Conservation (phyloP, 2,329 filamentous ascomycete genomes). For the Ophiostoma sp. region DNA sequence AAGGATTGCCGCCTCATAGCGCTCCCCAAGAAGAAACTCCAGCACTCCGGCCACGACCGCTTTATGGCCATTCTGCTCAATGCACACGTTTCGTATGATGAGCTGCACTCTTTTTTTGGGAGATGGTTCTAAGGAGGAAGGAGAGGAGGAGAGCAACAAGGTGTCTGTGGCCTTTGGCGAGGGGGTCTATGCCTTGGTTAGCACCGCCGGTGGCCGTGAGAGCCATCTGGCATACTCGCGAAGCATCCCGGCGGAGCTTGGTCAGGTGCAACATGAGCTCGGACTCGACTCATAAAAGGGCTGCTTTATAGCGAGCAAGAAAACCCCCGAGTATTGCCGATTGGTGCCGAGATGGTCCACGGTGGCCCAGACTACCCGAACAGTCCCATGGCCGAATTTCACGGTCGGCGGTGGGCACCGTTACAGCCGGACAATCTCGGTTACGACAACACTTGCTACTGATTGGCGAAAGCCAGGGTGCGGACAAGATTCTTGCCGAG, state of each 20-base stretch:
- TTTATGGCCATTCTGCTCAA: slow-evolving; percentile 85
- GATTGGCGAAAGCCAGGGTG: slow-evolving; percentile 63
- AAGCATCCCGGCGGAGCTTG: slow-evolving; percentile 64
- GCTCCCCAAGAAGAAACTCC: slow-evolving; percentile 79
- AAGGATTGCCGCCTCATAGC: slow-evolving; percentile 67
- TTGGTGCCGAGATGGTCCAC: slow-evolving; percentile 49
- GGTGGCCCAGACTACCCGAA: slow-evolving; percentile 61
- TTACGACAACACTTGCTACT: slow-evolving; percentile 70
- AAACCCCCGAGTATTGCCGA: background rate
- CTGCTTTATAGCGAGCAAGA: slow-evolving; percentile 59
- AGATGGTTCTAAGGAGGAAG: slow-evolving; percentile 32
- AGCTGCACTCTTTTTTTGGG: slow-evolving; percentile 65
- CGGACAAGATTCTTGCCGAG: slow-evolving; percentile 56
- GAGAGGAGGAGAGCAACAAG: slow-evolving; percentile 52
- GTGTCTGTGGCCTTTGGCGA: slow-evolving; percentile 73
- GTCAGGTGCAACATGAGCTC: slow-evolving; percentile 68
- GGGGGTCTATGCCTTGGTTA: slow-evolving; percentile 77
- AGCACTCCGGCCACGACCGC: slow-evolving; percentile 60
- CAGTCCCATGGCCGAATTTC: slow-evolving; percentile 45
- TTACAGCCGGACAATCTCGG: slow-evolving; percentile 68
- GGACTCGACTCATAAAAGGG: slow-evolving; percentile 62
- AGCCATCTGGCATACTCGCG: slow-evolving; percentile 76
- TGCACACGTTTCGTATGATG: slow-evolving; percentile 56
- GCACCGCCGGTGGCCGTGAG: slow-evolving; percentile 53
- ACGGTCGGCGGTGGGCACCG: slow-evolving; percentile 66